Base-by-base conservation (phyloP, 108 stramenopile species). In the Fistulifera pelliculosa region DNA sequence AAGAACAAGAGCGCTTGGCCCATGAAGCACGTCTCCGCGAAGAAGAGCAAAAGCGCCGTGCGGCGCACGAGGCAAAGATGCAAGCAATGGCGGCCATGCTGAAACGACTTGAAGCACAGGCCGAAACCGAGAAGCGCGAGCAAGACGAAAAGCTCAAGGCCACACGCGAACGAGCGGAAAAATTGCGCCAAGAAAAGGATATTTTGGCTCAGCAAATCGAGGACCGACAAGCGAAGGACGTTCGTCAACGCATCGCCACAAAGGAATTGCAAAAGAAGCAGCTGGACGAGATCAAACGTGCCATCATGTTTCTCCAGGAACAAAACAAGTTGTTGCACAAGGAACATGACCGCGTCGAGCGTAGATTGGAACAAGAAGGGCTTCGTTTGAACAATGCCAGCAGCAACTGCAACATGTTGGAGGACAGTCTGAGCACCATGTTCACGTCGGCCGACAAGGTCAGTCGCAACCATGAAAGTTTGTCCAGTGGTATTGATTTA, bases 241-340 rank as follows among this genome's bases (percentile, higher is more conserved):
- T 60, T 23, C 62, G 60, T 38, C 66, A 64, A 17, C 49, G 63
- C 14, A 49, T 61, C 18, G 61, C 47, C 2, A 66, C 57, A 27
- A 35, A 47, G 27, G 40, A 52, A 39, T 63, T 64, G 53, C 45
- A 60, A 21, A 56, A 65, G 25, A 59, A 70, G 43, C 66, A 64
- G 17, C 75, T 80, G 56, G 79, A 76, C 25, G 83, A 85, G 61
- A 70, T 62, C 60, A 74, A 68, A 19, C 75, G 78, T 52, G 76
- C 80, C 60, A 70, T 85, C 51, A 77, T 80, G 47, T 85, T 80
- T 23, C 65, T 80, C 51, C 45, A 70, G 50, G 66, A 69, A 40
- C 76, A 81, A 41, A 63, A 62, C 55, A 67, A 67, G 59, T 52
- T n/a, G 4, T 68, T 63, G 62, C 66, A 64, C 56, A 57, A 55